Evolutionary conservation across 345 rosid genomes (phyloP).

Genomic region (Rhodamnia argentea): DNA sequence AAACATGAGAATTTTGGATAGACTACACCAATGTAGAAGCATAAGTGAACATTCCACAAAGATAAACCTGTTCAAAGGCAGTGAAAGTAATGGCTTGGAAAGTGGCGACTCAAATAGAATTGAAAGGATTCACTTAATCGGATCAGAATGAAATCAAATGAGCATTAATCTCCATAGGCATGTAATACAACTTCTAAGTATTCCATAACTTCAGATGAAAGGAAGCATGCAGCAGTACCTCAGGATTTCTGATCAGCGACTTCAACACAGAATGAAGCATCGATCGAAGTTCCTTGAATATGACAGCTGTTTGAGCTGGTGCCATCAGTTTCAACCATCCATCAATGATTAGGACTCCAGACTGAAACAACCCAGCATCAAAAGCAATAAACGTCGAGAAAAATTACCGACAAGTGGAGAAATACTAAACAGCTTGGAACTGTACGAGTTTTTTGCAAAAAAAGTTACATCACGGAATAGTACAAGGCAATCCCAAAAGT

Average conservation of each 20-base stretch:
- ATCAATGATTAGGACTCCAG: conserved; percentile 58
- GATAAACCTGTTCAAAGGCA: background rate
- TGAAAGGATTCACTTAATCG: background rate
- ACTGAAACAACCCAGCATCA: conserved; percentile 21
- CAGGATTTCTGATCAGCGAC: conserved; percentile 65
- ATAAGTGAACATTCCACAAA: background rate
- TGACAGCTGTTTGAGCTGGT: conserved; percentile 87
- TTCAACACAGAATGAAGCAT: conserved; percentile 60
- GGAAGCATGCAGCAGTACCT: conserved; percentile 25
- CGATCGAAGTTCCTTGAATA: conserved; percentile 73
- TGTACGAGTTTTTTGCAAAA: background rate
- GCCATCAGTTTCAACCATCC: conserved; percentile 86
- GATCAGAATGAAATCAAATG: background rate
- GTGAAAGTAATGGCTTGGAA: background rate
- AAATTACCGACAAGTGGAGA: background rate
- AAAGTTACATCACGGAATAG: background rate
- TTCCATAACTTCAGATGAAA: background rate
- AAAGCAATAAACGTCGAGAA: background rate
- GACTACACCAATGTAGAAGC: background rate
- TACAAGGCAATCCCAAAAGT: background rate
- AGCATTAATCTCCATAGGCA: background rate
- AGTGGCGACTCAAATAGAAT: background rate
- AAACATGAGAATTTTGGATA: background rate
- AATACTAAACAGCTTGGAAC: background rate
- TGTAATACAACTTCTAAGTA: background rate